Base-by-base conservation (phyloP, 352 stramenopile species). In the Phytopythium litorale region DNA sequence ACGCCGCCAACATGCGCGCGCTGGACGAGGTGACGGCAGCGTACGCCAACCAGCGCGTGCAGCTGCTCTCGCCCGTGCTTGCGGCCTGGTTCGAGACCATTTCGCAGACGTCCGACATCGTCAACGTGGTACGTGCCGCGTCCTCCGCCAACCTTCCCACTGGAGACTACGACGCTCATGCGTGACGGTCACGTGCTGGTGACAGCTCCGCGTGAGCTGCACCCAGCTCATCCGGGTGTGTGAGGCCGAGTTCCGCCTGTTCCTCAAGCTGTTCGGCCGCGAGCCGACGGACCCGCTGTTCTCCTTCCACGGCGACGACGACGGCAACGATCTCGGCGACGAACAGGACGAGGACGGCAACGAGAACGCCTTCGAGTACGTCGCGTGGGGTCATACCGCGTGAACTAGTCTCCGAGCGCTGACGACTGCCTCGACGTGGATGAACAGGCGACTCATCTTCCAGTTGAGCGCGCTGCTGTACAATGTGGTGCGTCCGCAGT, bases 401-500 rank as follows among this genome's bases (percentile, higher is more conserved):
- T 28, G 11, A 28, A 11, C 55, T 35, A 33, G 23, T 40, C 15
- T 8, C 57, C 7, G n/a, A 30, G 60, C 13, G 32, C 37, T 48
- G 21, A 56, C 42, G 7, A 49, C 18, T 59, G 35, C 51, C 11
- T 33, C 30, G 51, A 37, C 61, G 42, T 57, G 28, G 58, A 21
- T 57, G 30, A 1, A 13, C 64, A 94, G 85, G 53, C 77, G 79
- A 9, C 65, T 95, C 23, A 87, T 93, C 35, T 85, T 95, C 46
- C 84, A 93, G 55, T 60, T 95, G 4, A 89, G 86, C 50, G 73
- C 78, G 4, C 40, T 88, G 9, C 50, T 95, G 15, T 95, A 95
- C 73, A 87, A 84, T 52, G 73, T 83, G 8, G 66, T 85, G 23
- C 79, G 86, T 7, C 86, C 86, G 42, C 73, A 81, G 40, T 64